A percentile compares a stretch with the other conserved stretches of the same genome.
Evolutionary conservation across 2,329 filamentous ascomycete genomes (phyloP).

Genomic region (Volutella citrinella): DNA sequence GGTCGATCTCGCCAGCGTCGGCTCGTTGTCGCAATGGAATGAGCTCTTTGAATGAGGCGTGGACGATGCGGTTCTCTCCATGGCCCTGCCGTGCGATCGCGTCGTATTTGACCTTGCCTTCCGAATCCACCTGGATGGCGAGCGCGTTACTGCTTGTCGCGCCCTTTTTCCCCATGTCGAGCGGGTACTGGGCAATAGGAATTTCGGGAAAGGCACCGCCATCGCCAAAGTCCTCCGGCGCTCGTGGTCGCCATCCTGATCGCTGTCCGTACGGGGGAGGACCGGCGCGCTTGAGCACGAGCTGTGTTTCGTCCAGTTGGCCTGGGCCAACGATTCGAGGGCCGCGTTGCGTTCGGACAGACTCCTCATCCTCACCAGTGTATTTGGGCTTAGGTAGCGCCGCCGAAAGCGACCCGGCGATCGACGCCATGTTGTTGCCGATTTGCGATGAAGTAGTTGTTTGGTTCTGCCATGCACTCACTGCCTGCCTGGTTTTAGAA

Average conservation of each 20-base stretch:
- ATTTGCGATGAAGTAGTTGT: slow-evolving; percentile 20
- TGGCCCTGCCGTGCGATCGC: slow-evolving; percentile 91
- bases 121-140: slow-evolving; percentile 84
- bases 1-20: slow-evolving; percentile 85
- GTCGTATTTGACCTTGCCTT: slow-evolving; percentile 95
- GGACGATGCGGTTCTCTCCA: slow-evolving; percentile 77
- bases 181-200: slow-evolving; percentile 88
- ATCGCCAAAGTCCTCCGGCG: slow-evolving; percentile 89
- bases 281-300: slow-evolving; percentile 78
- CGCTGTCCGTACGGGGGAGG: slow-evolving; percentile 87
- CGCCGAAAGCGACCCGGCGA: slow-evolving; percentile 70
- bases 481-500: too few relatives aligned
- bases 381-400: slow-evolving; percentile 89
- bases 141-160: slow-evolving; percentile 77
- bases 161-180: slow-evolving; percentile 88
- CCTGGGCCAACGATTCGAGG: slow-evolving; percentile 78
- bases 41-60: slow-evolving; percentile 94
- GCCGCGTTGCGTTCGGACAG: slow-evolving; percentile 70
- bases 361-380: slow-evolving; percentile 82
- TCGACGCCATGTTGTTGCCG: slow-evolving; percentile 55
- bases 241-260: slow-evolving; percentile 84
- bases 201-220: slow-evolving; percentile 95
- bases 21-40: slow-evolving; percentile 92
- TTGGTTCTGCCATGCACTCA: too few relatives aligned
- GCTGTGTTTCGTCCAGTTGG: slow-evolving; percentile 79